A percentile compares a stretch with the other conserved stretches of the same genome.
These are phyloP conservation scores for Scenedesmus sp. DNA, from an alignment of 163 green algal species.

Conservation along the genomic window DNA sequence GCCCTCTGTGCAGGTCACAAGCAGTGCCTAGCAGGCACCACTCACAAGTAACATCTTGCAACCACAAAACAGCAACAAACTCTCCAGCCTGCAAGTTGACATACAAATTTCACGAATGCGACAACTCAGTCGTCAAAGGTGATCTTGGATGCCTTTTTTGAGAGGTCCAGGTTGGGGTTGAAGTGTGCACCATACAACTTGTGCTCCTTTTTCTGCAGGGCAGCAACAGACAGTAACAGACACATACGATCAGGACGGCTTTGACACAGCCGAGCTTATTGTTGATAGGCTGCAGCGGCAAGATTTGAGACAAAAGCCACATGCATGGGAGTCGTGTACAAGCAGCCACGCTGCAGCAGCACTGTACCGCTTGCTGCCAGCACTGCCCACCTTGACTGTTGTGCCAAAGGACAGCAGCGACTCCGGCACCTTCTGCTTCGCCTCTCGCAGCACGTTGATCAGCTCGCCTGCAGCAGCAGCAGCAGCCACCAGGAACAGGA, in stretches of 20 bases:
- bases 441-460: slow-evolving; percentile 97
- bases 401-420: slow-evolving; percentile 96
- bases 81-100: neutral
- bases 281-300: neutral
- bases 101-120: neutral
- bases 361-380: slow-evolving; percentile 90
- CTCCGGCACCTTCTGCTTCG: slow-evolving; percentile 89
- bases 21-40: neutral
- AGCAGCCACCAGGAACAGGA: neutral
- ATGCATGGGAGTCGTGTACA: too few species aligned
- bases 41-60: neutral
- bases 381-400: slow-evolving; percentile 83
- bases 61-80: neutral
- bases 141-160: slow-evolving; percentile 89
- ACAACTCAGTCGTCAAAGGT: slow-evolving; percentile 75
- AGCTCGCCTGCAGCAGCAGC: slow-evolving; percentile 84
- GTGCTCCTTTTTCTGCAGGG: slow-evolving; percentile 50
- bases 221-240: neutral
- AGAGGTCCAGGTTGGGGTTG: slow-evolving; percentile 92
- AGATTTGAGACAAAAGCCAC: neutral
- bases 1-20: neutral
- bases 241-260: neutral
- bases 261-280: too few species aligned
- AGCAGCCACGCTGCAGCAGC: neutral
- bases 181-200: slow-evolving; percentile 93